Evolutionary conservation across 352 stramenopile species (phyloP), one percentile per base, ranked within the genome.

Genomic region (Peronospora destructor): DNA sequence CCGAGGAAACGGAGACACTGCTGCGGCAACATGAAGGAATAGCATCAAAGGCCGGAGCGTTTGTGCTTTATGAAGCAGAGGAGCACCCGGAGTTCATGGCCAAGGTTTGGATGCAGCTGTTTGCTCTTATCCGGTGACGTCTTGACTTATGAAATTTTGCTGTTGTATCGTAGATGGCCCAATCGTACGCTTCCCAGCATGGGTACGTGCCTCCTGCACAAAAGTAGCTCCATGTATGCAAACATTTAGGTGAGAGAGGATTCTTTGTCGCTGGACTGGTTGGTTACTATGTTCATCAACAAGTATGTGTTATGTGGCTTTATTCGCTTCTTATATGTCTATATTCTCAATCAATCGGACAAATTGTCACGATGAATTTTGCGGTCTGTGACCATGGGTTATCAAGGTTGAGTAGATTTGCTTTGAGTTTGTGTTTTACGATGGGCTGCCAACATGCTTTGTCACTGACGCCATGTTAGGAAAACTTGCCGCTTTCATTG

Each of bases 401-500:
- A 23, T 23, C 19, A 26, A 26, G 23, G 2, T 26, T 3, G 5
- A 26, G 23, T 26, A 26, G 23, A 26, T 6, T 6, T 26, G 23
- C 4, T 26, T 26, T 26, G 23, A 26, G 0, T 26, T 3, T 6
- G 4, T 26, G 0, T 26, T 26, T 26, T 26, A 21, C 19, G 19
- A 21, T 21, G 19, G 19, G 19, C 19, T 1, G 1, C 19, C 3
- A 3, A 21, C 3, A 21, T 21, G 19, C 1, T 21, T 1, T 21
- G 19, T 21, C 19, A 21, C 19, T 21, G 19, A 21, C 80, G 30
- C 94, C 76, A 26, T 91, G 76, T 0, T 94, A 57, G 0, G 80
- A 90, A 13, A 95, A 72, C 17, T 85, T 85, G 23, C 83, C 84
- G 25, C 80, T 91, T 77, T 81, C 94, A 26, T 79, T 60, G 63